Base-by-base conservation (phyloP, 805 yeast genomes). In the Clavispora fructus region DNA sequence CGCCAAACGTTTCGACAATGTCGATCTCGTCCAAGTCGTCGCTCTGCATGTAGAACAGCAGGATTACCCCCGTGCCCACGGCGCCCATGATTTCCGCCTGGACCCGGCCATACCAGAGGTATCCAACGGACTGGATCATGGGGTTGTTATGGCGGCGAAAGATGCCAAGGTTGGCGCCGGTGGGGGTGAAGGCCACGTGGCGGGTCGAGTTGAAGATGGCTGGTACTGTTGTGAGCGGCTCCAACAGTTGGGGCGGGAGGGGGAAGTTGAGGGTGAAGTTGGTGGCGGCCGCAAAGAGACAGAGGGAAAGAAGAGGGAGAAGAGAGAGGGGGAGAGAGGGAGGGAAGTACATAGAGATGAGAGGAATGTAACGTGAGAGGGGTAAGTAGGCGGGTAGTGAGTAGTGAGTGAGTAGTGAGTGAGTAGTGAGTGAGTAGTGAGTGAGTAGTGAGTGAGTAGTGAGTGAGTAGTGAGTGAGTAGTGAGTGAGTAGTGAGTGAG, bases 21-120 rank as follows among this genome's bases (percentile, higher is more conserved):
- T 71, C 75, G 32, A 71, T 69, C 48, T 70, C 75, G 50, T 71
- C 76, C 47, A 67, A 56, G 52, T 69, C 74, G 46, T 69, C 69
- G 39, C 71, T 66, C 49, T 69, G 75, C n/a, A 71, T 47, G 51
- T 71, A 71, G 39, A 69, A 63, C 23, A 71, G 64, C 23, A 68
- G 60, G n/a, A 71, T 60, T 17, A 71, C 59, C 1, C 75, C 75
- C 5, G 39, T 41, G 1, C 74, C 76, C 0, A 45, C 17, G 1
- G 71, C 58, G 1, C 65, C 71, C 44, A 45, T 49, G 14, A 71
- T 54, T 27, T 65, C 71, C 13, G 65, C 71, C 50, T 62, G 70
- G 2, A 62, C 73, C 42, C 59, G 60, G 6, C 75, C 75, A 47
- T 67, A 62, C 45, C 66, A 48, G 9, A 71, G 56, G 47, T 62